A percentile compares a stretch with the other conserved stretches of the same genome.
These are phyloP conservation scores for Cyberlindnera japonica DNA, from an alignment of 805 yeast species.

Conservation along the genomic window DNA sequence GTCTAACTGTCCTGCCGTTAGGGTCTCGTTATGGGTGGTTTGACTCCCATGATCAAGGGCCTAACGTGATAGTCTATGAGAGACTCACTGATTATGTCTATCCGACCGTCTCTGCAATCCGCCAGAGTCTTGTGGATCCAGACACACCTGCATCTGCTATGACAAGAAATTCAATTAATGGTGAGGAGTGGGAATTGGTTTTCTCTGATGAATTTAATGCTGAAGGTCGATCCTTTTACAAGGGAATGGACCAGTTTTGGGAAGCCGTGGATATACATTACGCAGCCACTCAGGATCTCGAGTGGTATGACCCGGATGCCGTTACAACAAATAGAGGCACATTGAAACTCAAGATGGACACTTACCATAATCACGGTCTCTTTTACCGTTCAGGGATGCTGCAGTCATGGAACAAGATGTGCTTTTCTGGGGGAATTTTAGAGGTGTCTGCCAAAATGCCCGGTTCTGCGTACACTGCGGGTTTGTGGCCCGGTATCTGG, in stretches of 20 bases:
- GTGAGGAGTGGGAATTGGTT: conserved; percentile 39
- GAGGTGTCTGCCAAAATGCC: conserved; percentile 43
- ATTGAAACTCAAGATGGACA: conserved; percentile 38
- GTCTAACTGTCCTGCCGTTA: conserved; percentile 3
- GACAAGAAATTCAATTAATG: conserved; percentile 35
- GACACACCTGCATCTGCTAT: conserved; percentile 58
- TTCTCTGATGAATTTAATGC: conserved; percentile 48
- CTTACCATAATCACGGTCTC: conserved; percentile 39
- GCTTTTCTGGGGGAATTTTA: conserved; percentile 42
- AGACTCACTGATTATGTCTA: conserved; percentile 53
- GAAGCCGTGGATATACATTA: conserved; percentile 42
- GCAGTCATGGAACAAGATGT: conserved; percentile 45
- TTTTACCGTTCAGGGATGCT: conserved; percentile 46
- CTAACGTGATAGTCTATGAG: conserved; percentile 23
- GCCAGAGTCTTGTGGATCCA: conserved; percentile 61
- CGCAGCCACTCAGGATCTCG: conserved; percentile 46
- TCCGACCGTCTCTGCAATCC: conserved; percentile 53
- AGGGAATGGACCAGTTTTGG: conserved; percentile 47
- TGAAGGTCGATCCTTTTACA: conserved; percentile 46
- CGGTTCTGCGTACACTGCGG: conserved; percentile 38
- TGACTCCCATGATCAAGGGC: neutral
- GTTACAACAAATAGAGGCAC: conserved; percentile 40
- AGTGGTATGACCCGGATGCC: conserved; percentile 52
- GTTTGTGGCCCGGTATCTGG: conserved; percentile 53
- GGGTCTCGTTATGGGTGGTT: conserved; percentile 3